Evolutionary conservation across 129 eudicot species (phyloP), one percentile per base, ranked within the genome.

Genomic region (Lactuca sativa): DNA sequence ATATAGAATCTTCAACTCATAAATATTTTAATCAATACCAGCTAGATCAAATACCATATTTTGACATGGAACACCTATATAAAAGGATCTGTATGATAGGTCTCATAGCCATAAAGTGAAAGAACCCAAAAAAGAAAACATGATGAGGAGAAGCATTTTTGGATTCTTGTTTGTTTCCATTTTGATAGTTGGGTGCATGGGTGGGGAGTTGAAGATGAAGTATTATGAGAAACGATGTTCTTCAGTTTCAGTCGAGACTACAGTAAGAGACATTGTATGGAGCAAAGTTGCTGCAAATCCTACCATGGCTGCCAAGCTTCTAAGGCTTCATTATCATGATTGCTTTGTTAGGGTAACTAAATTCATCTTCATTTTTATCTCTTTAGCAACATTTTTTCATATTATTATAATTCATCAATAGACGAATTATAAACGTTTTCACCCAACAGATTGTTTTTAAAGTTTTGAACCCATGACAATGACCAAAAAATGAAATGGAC

Each of bases 271-370:
- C 25, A 73, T 84, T 7, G 83, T 81, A 48, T 74, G 89, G 89
- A 77, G 40, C 12, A 74, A 62, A 66, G 89, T 78, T 54, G 77
- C 66, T 12, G 67, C 49, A 9, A 54, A 70, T 56, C 67, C 77
- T 21, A n/a, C 58, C 62, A 59, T 84, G 78, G 81, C 81, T 9
- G 79, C 83, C 36, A 81, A 80, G 78, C 70, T 84, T 21, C 64
- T 77, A n/a, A 66, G 89, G 79, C 78, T 84, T 74, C 89, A 84
- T 48, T 84, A 73, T 43, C 85, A 80, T 58, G 85, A 84, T 21
- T 84, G 89, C 73, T 84, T 84, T 70, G 89, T 84, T 49, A 70
- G 86, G 71, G 89, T 80, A 76, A n/a, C 21, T 21, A 21, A 61
- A 17, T 31, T 36, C 14, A 37, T 21, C 61, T 32, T 72, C 17